Evolutionary conservation across 2,329 filamentous ascomycete genomes (phyloP), one percentile per base, ranked within the genome.

Genomic region (Dissoconium aciculare): DNA sequence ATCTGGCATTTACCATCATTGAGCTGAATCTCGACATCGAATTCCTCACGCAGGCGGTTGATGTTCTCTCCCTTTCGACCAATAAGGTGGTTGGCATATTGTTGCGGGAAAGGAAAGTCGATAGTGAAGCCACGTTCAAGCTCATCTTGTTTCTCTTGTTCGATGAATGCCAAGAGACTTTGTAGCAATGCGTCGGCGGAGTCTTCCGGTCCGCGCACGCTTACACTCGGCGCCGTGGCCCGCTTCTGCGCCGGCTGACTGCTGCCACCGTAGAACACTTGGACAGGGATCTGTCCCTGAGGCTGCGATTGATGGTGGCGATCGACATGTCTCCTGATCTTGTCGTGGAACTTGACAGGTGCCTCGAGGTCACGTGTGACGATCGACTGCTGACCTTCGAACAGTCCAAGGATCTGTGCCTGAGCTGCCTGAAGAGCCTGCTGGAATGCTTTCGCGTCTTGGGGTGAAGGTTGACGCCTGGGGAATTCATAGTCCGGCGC

Each of bases 1-100:
- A 98, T 73, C 57, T 93, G 83, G 29, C 95, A 83, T 58, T 85
- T 85, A 43, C 89, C 89, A 47, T 94, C 82, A 43, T 91, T 76
- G 23, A 95, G 78, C 57, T 94, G 84, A 39, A 98, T 77, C 36
- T 78, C 72, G 27, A 79, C 74, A 48, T 78, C 74, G 36, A 74
- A 74, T 47, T 78, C 74, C 25, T 78, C 74, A 17, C 73, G 69
- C 27, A 77, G 58, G 45, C 73, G 72, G 50, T 72, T 74, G 53
- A 78, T 76, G 52, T 77, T 78, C 46, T 75, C 71, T 30, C 74
- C 74, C 23, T 66, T 65, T 48, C 69, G 69, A 36, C 74, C 74
- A 38, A 79, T 77, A 14, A 79, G 69, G 52, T 92, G 78, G 55
- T 93, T 93, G 40, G 85, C 84, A 51, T 74, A 91, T 58, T 93